These are phyloP conservation scores for Bisporella sp. DNA, from an alignment of 2,329 filamentous ascomycete species.

Conservation along the genomic window DNA sequence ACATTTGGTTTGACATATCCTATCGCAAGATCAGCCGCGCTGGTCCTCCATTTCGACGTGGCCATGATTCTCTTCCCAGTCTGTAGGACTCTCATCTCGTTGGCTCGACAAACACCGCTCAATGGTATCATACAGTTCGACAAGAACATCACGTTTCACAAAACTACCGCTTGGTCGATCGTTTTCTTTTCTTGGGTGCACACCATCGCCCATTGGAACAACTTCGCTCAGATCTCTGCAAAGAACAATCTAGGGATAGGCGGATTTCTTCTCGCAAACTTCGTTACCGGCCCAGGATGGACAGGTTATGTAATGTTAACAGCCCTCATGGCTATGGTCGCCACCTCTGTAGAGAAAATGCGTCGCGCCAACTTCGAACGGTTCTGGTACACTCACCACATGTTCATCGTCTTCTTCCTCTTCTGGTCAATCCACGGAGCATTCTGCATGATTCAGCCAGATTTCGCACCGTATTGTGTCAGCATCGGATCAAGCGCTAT, in stretches of 20 bases:
- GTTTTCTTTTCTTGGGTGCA: slow-evolving; percentile 85
- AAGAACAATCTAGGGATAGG: slow-evolving; percentile 72
- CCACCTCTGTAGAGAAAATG: slow-evolving; percentile 71
- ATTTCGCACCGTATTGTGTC: slow-evolving; percentile 71
- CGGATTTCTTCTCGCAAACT: slow-evolving; percentile 71
- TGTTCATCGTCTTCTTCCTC: slow-evolving; percentile 82
- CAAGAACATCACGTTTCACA: slow-evolving; percentile 87
- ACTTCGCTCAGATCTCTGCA: slow-evolving; percentile 69
- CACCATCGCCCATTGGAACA: slow-evolving; percentile 82
- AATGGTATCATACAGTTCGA: slow-evolving; percentile 85
- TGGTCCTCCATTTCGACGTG: slow-evolving; percentile 76
- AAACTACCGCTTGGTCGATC: slow-evolving; percentile 78
- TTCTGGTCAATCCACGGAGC: slow-evolving; percentile 88
- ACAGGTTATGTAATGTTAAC: slow-evolving; percentile 80
- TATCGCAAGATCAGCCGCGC: slow-evolving; percentile 67
- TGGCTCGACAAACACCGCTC: slow-evolving; percentile 71
- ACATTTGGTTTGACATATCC: slow-evolving; percentile 71
- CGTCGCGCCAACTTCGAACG: slow-evolving; percentile 78
- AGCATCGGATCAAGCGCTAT: slow-evolving; percentile 57
- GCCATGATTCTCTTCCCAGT: slow-evolving; percentile 75
- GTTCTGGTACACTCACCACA: slow-evolving; percentile 87
- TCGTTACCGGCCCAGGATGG: slow-evolving; percentile 76
- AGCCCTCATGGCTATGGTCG: slow-evolving; percentile 69
- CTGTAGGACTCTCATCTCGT: slow-evolving; percentile 76
- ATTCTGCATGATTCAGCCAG: slow-evolving; percentile 86